These are phyloP conservation scores for Cercospora sp. DNA, from an alignment of 2,329 filamentous ascomycete genomes.

Conservation along the genomic window DNA sequence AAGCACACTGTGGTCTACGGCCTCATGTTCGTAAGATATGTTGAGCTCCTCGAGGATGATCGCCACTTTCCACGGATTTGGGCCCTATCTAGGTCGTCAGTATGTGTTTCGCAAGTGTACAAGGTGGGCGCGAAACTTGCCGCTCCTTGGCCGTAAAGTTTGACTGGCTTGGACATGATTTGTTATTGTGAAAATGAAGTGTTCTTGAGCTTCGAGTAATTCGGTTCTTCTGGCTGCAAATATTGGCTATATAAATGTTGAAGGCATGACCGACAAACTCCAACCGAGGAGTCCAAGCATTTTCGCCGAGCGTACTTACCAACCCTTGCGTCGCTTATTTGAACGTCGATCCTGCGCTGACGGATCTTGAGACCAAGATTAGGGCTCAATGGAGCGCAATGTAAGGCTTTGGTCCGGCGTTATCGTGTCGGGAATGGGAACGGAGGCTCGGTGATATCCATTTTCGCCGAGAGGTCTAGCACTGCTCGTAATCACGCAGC, in stretches of 20 bases:
- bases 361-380: neutral
- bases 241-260: neutral
- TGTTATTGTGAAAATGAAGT: neutral
- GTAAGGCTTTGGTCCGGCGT: neutral
- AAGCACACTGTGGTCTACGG: slow-evolving; percentile 43
- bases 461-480: neutral
- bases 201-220: neutral
- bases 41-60: slow-evolving; percentile 49
- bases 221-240: neutral
- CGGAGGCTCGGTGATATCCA: neutral
- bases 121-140: neutral
- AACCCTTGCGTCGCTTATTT: neutral
- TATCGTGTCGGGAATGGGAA: neutral
- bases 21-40: slow-evolving; percentile 43
- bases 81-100: slow-evolving; percentile 28
- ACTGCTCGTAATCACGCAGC: neutral
- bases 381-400: neutral
- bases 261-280: neutral
- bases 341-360: neutral
- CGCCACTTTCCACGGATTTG: slow-evolving; percentile 49
- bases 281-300: neutral
- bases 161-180: slow-evolving; percentile 32
- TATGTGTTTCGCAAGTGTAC: neutral
- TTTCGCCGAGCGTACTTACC: neutral
- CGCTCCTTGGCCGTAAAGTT: slow-evolving; percentile 32